A percentile compares a stretch with the other conserved stretches of the same genome.
Evolutionary conservation across 2,329 filamentous ascomycete species (phyloP).

Genomic region (Pseudopithomyces chartarum): DNA sequence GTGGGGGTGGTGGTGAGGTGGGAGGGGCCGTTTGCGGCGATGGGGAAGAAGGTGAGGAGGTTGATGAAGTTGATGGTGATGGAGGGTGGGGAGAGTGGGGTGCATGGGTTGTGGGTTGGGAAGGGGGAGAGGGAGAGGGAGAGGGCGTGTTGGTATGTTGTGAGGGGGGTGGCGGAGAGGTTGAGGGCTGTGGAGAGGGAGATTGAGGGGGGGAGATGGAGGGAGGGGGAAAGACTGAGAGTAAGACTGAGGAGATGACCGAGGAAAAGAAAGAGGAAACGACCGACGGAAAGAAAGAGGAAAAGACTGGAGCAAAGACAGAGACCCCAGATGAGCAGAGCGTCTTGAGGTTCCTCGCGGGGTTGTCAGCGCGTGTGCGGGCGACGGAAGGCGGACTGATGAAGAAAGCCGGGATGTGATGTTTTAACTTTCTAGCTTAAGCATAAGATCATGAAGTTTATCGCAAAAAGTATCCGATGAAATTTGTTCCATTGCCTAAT

Average conservation of each 20-base stretch:
- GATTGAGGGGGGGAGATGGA: not conserved
- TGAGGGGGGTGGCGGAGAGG: slow-evolving; percentile 12
- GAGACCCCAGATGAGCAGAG: not conserved
- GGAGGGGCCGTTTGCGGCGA: slow-evolving; percentile 15
- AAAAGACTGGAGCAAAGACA: too few relatives aligned
- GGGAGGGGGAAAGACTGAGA: not conserved
- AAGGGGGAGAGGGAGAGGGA: slow-evolving; percentile 41
- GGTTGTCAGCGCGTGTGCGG: not conserved
- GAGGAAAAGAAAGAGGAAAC: too few relatives aligned
- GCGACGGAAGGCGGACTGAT: not conserved
- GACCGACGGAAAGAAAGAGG: too few relatives aligned
- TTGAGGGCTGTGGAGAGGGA: not conserved
- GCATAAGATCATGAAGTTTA: too few relatives aligned
- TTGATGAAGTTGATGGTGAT: slow-evolving; percentile 35
- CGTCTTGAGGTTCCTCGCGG: not conserved
- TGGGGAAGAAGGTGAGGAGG: slow-evolving; percentile 26
- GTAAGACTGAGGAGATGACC: not conserved
- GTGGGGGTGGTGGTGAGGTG: slow-evolving; percentile 46
- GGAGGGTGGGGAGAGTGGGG: slow-evolving; percentile 21
- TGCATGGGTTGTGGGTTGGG: slow-evolving; percentile 46
- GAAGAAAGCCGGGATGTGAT: slow-evolving; percentile 1
- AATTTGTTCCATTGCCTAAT: too few relatives aligned
- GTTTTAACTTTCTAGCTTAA: not conserved
- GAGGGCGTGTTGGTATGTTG: slow-evolving; percentile 17
- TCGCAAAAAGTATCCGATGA: too few relatives aligned